These are phyloP conservation scores for Lolium perenne DNA, from an alignment of 176 grass and related monocot genomes.

Conservation along the genomic window DNA sequence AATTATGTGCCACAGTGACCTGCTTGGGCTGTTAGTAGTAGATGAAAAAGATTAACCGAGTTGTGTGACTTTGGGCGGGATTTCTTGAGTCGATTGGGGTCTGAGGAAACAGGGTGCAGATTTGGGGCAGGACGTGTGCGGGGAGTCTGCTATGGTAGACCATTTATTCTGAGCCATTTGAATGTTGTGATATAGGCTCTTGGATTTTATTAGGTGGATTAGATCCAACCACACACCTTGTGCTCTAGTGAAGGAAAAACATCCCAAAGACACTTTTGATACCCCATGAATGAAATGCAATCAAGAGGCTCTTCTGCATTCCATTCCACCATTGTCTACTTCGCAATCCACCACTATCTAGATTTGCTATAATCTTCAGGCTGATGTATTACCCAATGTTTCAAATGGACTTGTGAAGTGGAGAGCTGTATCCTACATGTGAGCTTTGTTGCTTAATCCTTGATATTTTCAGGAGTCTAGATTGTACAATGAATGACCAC, in stretches of 20 bases:
- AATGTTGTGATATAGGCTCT: too few relatives aligned
- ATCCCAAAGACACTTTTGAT: background rate
- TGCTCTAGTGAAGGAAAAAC: background rate
- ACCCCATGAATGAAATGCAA: background rate
- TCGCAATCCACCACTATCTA: background rate
- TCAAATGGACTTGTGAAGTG: background rate
- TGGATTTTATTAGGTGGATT: too few relatives aligned
- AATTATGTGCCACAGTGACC: too few relatives aligned
- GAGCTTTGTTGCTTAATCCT: background rate
- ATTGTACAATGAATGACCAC: background rate
- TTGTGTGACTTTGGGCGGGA: too few relatives aligned
- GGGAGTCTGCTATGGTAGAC: too few relatives aligned
- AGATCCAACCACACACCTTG: too few relatives aligned
- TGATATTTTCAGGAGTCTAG: background rate
- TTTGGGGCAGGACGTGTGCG: too few relatives aligned
- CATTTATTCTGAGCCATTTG: too few relatives aligned
- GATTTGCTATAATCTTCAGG: conserved; percentile 3
- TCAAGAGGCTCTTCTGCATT: background rate
- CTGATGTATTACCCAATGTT: conserved; percentile 25
- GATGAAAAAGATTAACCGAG: too few relatives aligned
- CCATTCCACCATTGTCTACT: background rate
- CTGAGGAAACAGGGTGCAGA: too few relatives aligned
- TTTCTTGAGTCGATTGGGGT: too few relatives aligned
- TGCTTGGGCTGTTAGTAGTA: too few relatives aligned
- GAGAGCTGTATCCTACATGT: background rate